phyloP scores from a whole-genome alignment of 2,329 filamentous ascomycete species.

The Xylaria sp. region DNA sequence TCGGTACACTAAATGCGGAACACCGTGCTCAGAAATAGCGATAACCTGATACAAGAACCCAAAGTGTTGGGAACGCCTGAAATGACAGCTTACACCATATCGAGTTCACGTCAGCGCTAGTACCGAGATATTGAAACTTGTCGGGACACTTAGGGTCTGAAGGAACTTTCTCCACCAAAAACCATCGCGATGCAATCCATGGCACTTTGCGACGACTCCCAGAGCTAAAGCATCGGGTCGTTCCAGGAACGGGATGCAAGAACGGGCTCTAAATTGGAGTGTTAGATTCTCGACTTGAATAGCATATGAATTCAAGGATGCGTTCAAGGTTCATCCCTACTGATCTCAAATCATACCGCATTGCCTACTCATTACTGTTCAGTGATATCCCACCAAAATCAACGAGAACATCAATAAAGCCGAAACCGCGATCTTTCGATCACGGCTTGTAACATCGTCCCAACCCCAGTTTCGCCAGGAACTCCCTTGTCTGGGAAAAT shows the following conservation, averaged over 20 bases:
- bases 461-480: conserved; percentile 4
- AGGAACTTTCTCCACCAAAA: not conserved
- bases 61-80: conserved; percentile 29
- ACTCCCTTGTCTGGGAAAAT: not conserved
- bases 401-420: not conserved
- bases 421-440: conserved; percentile 9
- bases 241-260: conserved; percentile 27
- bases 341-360: not conserved
- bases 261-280: conserved; percentile 21
- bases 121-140: conserved; percentile 8
- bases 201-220: not conserved
- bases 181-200: conserved; percentile 4
- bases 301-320: not conserved
- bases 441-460: not conserved
- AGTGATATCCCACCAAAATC: not conserved
- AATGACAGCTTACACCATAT: conserved; percentile 22
- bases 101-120: conserved; percentile 24
- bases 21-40: conserved; percentile 27
- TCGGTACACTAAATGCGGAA: conserved; percentile 32
- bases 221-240: conserved; percentile 16
- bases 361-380: conserved; percentile 6
- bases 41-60: conserved; percentile 23
- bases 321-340: conserved; percentile 28
- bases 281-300: not conserved
- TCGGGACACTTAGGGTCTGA: not conserved